Evolutionary conservation across 352 stramenopile species (phyloP).

Genomic region (Phytopythium chamaehyphon): DNA sequence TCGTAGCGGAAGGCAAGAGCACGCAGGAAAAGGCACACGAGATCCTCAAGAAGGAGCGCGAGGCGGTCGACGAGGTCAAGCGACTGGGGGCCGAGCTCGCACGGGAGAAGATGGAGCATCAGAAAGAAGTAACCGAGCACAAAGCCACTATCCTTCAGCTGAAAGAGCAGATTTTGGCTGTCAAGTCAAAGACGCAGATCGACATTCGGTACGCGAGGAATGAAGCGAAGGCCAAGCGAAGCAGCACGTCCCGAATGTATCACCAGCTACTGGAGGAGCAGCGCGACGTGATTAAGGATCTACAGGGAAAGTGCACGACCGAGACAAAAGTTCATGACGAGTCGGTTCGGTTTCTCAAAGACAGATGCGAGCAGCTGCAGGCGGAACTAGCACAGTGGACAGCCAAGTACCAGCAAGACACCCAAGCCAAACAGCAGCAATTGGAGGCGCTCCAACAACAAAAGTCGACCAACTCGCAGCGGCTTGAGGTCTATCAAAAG

Average conservation of each 20-base stretch:
- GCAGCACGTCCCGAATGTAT: slow-evolving; percentile 71
- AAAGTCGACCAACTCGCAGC: slow-evolving; percentile 48
- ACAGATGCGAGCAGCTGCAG: slow-evolving; percentile 71
- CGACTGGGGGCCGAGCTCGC: slow-evolving; percentile 75
- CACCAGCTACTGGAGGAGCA: slow-evolving; percentile 79
- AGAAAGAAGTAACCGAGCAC: slow-evolving; percentile 72
- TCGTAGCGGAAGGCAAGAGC: slow-evolving; percentile 77
- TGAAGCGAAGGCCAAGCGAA: slow-evolving; percentile 83
- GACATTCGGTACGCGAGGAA: slow-evolving; percentile 77
- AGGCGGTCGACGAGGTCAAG: slow-evolving; percentile 86
- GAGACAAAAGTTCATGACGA: slow-evolving; percentile 77
- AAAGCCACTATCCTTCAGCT: slow-evolving; percentile 64
- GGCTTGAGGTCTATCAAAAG: slow-evolving; percentile 63
- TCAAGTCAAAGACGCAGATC: slow-evolving; percentile 84
- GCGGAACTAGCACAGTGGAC: slow-evolving; percentile 68
- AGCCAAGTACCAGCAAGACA: slow-evolving; percentile 77
- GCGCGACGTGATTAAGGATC: slow-evolving; percentile 58
- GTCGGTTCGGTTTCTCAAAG: slow-evolving; percentile 72
- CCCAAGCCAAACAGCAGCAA: slow-evolving; percentile 64
- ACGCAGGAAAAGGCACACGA: slow-evolving; percentile 71
- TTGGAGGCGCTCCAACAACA: slow-evolving; percentile 54
- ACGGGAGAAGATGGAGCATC: slow-evolving; percentile 72
- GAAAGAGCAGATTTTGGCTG: slow-evolving; percentile 79
- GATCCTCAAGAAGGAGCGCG: slow-evolving; percentile 83
- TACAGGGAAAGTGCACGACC: slow-evolving; percentile 52